Conservation (phyloP, 176 grass and related monocot genomes). For the Phyllostachys edulis region DNA sequence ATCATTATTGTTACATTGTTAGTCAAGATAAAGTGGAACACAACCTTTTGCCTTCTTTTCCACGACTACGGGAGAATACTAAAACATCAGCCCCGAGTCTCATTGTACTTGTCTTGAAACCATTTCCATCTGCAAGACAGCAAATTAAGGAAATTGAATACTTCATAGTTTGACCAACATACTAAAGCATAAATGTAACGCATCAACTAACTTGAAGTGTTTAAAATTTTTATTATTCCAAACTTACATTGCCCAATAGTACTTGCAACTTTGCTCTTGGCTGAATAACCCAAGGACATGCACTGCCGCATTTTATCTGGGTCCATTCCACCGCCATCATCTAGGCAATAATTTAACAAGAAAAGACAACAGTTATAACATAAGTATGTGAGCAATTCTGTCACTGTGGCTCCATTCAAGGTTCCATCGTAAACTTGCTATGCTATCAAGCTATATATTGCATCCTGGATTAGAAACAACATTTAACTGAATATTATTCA, state of each 20-base stretch:
- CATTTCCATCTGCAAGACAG: conserved; percentile 79
- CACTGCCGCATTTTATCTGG: conserved; percentile 96
- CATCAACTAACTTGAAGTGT: conserved; percentile 1
- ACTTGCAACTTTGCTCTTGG: conserved; percentile 77
- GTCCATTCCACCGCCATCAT: conserved; percentile 94
- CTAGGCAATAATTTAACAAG: conserved; percentile 35
- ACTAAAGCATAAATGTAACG: background rate
- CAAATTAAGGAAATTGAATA: conserved; percentile 41
- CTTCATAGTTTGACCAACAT: conserved; percentile 24
- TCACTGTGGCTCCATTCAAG: background rate
- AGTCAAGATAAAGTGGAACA: conserved; percentile 18
- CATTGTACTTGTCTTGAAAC: conserved; percentile 99
- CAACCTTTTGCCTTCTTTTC: conserved; percentile 79
- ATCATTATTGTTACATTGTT: conserved; percentile 6
- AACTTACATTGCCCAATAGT: conserved; percentile 97
- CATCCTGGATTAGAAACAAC: background rate
- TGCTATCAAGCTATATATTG: background rate
- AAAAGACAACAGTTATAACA: conserved; percentile 9
- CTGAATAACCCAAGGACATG: conserved; percentile 98
- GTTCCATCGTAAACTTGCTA: conserved; percentile 8
- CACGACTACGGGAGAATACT: conserved; percentile 82
- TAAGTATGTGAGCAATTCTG: background rate
- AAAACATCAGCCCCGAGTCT: conserved; percentile 96
- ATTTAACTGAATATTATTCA: conserved; percentile 12
- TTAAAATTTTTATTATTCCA: conserved; percentile 21